Evolutionary conservation across 176 grass and related monocot species (phyloP).

Genomic region (Leersia perrieri): DNA sequence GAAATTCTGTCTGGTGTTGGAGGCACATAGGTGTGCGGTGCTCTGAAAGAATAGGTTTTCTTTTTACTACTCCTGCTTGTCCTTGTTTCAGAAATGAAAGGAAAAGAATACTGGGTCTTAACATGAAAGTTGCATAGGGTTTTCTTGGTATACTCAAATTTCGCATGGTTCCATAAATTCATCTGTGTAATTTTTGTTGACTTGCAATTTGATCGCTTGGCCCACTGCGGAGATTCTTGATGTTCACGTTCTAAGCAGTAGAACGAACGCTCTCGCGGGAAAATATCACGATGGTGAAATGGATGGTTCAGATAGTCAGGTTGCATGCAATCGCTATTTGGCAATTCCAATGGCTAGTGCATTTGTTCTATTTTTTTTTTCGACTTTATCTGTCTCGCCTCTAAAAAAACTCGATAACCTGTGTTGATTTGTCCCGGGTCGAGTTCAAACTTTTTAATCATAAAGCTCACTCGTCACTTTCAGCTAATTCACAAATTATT

Average conservation of each 20-base stretch:
- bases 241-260: neutral
- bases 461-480: neutral
- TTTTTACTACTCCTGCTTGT: conserved; percentile 30
- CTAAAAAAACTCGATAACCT: neutral
- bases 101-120: conserved; percentile 34
- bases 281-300: neutral
- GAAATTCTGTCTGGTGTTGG: conserved; percentile 46
- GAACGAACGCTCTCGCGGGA: neutral
- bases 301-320: neutral
- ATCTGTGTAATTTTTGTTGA: neutral
- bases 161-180: neutral
- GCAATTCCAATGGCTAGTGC: neutral
- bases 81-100: conserved; percentile 38
- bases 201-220: neutral
- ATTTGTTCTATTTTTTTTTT: neutral
- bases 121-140: conserved; percentile 45
- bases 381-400: neutral
- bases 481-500: neutral
- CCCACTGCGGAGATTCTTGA: neutral
- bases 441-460: neutral
- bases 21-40: conserved; percentile 42
- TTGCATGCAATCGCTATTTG: neutral
- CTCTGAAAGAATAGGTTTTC: conserved; percentile 47
- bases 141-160: conserved; percentile 11
- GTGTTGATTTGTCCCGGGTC: neutral